Evolutionary conservation across 2,329 filamentous ascomycete species (phyloP).

Genomic region (Cadophora sp.): DNA sequence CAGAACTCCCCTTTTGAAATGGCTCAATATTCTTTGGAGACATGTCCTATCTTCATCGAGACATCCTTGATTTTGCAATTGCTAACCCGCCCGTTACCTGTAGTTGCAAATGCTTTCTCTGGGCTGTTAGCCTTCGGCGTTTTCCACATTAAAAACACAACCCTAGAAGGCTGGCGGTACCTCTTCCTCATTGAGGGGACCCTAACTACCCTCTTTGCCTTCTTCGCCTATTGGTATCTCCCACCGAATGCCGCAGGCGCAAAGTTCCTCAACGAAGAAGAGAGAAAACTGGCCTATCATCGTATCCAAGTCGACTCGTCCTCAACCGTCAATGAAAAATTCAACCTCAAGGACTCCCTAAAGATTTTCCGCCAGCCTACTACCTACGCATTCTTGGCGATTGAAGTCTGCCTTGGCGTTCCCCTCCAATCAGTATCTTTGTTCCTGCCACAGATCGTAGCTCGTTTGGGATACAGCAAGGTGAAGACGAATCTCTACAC

Average conservation of each 20-base stretch:
- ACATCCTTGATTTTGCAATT: no score
- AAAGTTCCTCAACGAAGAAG: slow-evolving; percentile 42
- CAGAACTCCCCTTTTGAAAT: no score
- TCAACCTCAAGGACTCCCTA: slow-evolving; percentile 58
- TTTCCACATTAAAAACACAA: slow-evolving; percentile 61
- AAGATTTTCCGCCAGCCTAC: slow-evolving; percentile 58
- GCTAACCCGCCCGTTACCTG: no score
- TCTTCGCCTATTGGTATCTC: slow-evolving; percentile 48
- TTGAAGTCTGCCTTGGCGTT: slow-evolving; percentile 66
- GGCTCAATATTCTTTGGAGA: no score
- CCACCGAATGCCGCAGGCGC: slow-evolving; percentile 44
- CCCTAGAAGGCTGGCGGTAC: slow-evolving; percentile 58
- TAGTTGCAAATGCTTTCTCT: slow-evolving; percentile 69
- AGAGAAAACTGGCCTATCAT: slow-evolving; percentile 46
- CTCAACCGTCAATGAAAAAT: slow-evolving; percentile 61
- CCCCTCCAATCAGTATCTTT: slow-evolving; percentile 61
- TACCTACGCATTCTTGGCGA: slow-evolving; percentile 53
- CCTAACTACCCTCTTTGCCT: slow-evolving; percentile 36
- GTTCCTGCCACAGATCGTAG: slow-evolving; percentile 63
- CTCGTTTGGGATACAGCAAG: slow-evolving; percentile 54
- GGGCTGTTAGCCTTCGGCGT: slow-evolving; percentile 44
- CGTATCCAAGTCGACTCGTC: slow-evolving; percentile 64
- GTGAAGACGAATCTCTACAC: slow-evolving; percentile 79
- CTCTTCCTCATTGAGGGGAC: slow-evolving; percentile 56
- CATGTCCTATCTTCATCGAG: no score